Conservation (phyloP, 2,329 filamentous ascomycete genomes). For the Colletotrichum eleusines region DNA sequence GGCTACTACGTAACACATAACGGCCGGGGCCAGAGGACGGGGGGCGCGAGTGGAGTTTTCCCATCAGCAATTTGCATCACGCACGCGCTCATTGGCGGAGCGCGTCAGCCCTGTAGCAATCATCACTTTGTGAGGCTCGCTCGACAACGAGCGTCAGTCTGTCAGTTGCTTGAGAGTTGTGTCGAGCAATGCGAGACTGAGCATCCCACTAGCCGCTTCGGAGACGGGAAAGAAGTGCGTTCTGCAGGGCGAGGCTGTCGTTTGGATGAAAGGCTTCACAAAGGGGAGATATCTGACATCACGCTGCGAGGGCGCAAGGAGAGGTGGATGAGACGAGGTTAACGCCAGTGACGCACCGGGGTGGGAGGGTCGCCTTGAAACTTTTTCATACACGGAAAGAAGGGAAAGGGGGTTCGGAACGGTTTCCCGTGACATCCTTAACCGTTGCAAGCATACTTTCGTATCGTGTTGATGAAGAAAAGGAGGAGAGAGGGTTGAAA, state of each 20-base stretch:
- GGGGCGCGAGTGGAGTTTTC: slow-evolving; percentile 1
- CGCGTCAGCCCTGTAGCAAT: slow-evolving; percentile 31
- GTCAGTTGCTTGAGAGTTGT: background rate
- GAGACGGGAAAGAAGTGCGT: background rate
- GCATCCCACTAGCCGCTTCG: background rate
- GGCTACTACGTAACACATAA: too few relatives aligned
- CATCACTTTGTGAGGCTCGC: background rate
- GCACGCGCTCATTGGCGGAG: slow-evolving; percentile 27
- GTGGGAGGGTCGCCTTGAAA: background rate
- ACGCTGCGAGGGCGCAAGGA: background rate
- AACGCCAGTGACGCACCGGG: too few relatives aligned
- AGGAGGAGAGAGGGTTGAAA: too few relatives aligned
- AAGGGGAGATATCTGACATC: background rate
- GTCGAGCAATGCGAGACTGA: background rate
- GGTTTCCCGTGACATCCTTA: background rate
- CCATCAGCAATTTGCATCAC: slow-evolving; percentile 21
- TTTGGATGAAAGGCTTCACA: background rate
- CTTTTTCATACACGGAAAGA: background rate
- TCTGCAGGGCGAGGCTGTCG: background rate
- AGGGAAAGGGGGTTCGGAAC: background rate
- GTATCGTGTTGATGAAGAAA: background rate
- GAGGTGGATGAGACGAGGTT: background rate
- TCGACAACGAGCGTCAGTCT: background rate
- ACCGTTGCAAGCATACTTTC: background rate
- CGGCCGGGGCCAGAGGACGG: slow-evolving; percentile 6